These are phyloP conservation scores for Pulchroboletus neoregius DNA, from an alignment of 1,284 basidiomycete genomes.

Conservation along the genomic window DNA sequence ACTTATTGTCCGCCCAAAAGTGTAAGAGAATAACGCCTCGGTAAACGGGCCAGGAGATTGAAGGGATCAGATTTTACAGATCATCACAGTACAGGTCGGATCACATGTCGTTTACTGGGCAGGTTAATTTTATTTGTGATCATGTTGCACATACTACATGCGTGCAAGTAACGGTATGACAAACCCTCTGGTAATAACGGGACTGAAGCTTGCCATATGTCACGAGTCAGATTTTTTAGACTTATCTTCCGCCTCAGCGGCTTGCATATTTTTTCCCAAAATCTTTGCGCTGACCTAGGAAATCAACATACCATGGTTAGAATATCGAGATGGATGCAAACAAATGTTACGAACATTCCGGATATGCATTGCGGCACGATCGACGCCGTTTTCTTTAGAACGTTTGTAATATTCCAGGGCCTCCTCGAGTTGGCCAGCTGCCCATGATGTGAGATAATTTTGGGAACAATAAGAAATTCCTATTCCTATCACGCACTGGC, in stretches of 20 bases:
- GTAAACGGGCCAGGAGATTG: constrained; percentile 30
- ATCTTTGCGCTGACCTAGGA: constrained; percentile 76
- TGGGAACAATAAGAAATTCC: constrained; percentile 33
- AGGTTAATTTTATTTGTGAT: constrained; percentile 15
- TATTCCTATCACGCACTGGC: constrained; percentile 58
- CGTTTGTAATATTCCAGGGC: constrained; percentile 78
- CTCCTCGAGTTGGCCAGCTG: constrained; percentile 78
- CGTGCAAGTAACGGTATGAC: constrained; percentile 16
- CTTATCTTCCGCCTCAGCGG: constrained; percentile 36
- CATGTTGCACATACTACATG: constrained; percentile 6
- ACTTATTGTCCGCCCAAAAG: constrained; percentile 21
- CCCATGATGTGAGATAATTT: constrained; percentile 29
- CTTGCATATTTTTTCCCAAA: constrained; percentile 58
- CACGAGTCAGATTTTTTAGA: constrained; percentile 30
- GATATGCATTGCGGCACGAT: constrained; percentile 81
- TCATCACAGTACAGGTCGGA: constrained; percentile 10
- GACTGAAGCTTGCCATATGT: constrained; percentile 11
- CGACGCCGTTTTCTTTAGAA: constrained; percentile 76
- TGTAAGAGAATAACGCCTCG: constrained; percentile 24
- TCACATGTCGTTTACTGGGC: constrained; percentile 10
- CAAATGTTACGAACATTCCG: constrained; percentile 59
- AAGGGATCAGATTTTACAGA: constrained; percentile 28
- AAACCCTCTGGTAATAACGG: constrained; percentile 14
- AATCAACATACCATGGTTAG: constrained; percentile 12
- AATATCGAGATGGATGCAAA: constrained; percentile 13